Base-by-base conservation (phyloP, 768 basidiomycete genomes). In the Crucibulum laeve region DNA sequence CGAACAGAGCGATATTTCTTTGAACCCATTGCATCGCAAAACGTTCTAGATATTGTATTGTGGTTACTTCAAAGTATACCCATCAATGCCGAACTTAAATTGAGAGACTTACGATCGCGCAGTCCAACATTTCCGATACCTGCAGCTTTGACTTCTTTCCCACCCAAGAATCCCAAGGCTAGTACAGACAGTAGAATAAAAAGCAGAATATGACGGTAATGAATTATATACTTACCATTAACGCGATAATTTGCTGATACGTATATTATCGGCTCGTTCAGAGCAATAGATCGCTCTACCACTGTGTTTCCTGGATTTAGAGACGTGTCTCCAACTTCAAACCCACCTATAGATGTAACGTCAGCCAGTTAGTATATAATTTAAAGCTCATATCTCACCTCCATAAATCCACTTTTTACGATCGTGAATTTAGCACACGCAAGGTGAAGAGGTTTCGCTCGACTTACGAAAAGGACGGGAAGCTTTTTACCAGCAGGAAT, bases 21-120 rank as follows among this genome's bases (percentile, higher is more conserved):
- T 78, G 71, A 0, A 80, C 66, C 79, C 79, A 81, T 47, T 70
- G 54, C 13, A 82, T 52, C 1, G 73, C 77, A 15, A 70, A 60
- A 19, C 69, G 63, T 52, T 72, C 69, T 79, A 57, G 21, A 22
- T 25, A 17, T 15, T 15, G 7, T n/a, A 30, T 7, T 30, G n/a
- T 7, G 36, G n/a, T 5, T 14, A 33, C 25, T 11, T 14, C n/a
- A 36, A 28, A 21, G 11, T 3, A 37, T 0, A 25, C 8, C 11
- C 11, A 6, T 11, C 8, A 19, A 40, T 11, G 25, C 44, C 4
- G 19, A 36, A 21, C 5, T 21, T 41, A n/a, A 8, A n/a, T 26
- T 11, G 18, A 18, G 30, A 11, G 8, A 64, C 70, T 52, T 44
- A 74, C 73, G 73, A 52, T 82, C 80, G 44, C 60, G 59, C 5